phyloP scores from a whole-genome alignment of 257 asterid genomes.

The Jacaranda copaia region DNA sequence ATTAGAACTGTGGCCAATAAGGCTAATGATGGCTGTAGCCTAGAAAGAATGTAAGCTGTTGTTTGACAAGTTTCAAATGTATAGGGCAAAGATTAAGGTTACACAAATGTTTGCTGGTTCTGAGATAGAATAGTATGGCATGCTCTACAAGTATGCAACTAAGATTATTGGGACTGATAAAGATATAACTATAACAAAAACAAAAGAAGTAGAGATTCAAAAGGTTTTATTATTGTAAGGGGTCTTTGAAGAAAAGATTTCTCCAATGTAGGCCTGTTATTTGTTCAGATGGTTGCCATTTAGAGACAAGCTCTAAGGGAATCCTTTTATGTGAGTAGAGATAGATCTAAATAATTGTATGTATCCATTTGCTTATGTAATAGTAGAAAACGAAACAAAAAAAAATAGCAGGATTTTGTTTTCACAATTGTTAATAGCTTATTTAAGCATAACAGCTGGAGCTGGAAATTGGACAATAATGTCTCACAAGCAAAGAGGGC shows the following conservation, averaged over 20 bases:
- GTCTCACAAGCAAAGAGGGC: constrained; percentile 12
- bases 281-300: neutral
- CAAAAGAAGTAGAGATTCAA: neutral
- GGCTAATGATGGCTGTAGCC: neutral
- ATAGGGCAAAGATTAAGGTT: neutral
- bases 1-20: neutral
- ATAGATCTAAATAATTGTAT: neutral
- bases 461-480: neutral
- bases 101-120: neutral
- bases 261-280: neutral
- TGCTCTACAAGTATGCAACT: neutral
- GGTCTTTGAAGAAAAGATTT: neutral
- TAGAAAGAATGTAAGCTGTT: neutral
- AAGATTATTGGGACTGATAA: neutral
- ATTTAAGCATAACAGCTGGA: neutral
- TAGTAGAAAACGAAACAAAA: neutral
- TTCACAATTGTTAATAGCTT: neutral
- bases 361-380: neutral
- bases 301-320: neutral
- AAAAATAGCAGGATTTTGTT: neutral
- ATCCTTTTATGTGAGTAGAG: neutral
- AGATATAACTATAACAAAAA: neutral
- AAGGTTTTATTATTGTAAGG: neutral
- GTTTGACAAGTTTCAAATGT: neutral
- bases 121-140: neutral